Conservation (phyloP, 768 basidiomycete species). For the Psilocybe cyanescens region DNA sequence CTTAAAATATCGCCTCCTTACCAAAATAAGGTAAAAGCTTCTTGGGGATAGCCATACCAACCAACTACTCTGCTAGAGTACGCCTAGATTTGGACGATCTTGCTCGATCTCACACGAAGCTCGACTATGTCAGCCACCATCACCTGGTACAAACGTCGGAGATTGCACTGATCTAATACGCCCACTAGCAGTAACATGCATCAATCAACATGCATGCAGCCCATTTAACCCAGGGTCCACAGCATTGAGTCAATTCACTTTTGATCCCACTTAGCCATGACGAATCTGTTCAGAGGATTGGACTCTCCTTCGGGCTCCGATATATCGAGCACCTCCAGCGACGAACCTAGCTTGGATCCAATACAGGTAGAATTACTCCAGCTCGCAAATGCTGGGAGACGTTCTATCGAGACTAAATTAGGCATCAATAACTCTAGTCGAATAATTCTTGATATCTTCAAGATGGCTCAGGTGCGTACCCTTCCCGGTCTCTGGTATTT, state of each 20-base stretch:
- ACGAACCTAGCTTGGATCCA: slow-evolving; percentile 5
- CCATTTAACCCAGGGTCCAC: slow-evolving; percentile 4
- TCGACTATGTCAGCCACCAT: neutral
- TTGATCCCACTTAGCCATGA: slow-evolving; percentile 9
- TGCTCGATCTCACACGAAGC: slow-evolving; percentile 5
- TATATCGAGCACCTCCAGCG: neutral
- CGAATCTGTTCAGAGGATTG: slow-evolving; percentile 8
- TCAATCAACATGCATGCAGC: slow-evolving; percentile 2
- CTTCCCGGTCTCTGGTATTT: neutral
- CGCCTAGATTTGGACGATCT: neutral
- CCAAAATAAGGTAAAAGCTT: neutral
- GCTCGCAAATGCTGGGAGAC: slow-evolving; percentile 13
- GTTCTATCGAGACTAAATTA: slow-evolving; percentile 17
- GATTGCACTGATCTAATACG: slow-evolving; percentile 3
- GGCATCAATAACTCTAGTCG: slow-evolving; percentile 22
- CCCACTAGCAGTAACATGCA: neutral
- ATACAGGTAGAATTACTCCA: slow-evolving; percentile 13
- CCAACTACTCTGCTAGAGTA: neutral
- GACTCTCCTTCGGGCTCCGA: slow-evolving; percentile 11
- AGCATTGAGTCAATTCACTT: neutral
- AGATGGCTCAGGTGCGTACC: slow-evolving; percentile 19
- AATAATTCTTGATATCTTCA: slow-evolving; percentile 24
- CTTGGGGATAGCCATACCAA: neutral
- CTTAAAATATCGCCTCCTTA: neutral
- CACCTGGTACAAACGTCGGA: slow-evolving; percentile 10